Evolutionary conservation across 495 filamentous ascomycete species (phyloP), one percentile per base, ranked within the genome.

Genomic region (Darksidea phi): DNA sequence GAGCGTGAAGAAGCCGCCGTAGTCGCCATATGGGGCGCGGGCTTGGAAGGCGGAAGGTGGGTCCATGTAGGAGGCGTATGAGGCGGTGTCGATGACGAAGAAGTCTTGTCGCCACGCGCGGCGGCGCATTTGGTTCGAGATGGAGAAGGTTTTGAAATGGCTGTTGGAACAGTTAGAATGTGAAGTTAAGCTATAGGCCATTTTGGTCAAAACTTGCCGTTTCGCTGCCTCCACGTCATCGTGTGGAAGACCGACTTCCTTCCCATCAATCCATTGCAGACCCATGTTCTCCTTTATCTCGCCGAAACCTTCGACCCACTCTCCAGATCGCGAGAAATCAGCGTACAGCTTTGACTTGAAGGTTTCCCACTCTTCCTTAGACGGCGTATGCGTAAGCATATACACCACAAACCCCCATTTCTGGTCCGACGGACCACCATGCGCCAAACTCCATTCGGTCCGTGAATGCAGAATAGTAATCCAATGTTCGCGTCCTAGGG

Each of bases 401-500:
- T 61, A 61, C n/a, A 38, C 51, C 28, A 61, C 58, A 32, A 61
- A 61, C 2, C 58, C 58, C 58, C 50, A 61, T 2, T 6, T 54
- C 20, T 54, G 58, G 11, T 28, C 13, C 23, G 18, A 6, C 10
- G 49, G 49, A 1, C 48, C 50, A 15, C 48, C 58, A 23, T 23
- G 6, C 2, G 51, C 18, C 11, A 47, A n/a, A 37, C 17, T 28
- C 23, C 48, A 42, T 1, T 47, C 24, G 20, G 45, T 58, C 7
- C 46, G 17, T 10, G 24, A 36, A 20, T 51, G 37, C n/a, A 61
- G 15, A 24, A 54, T 47, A 3, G 58, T 34, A 11, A 61, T 61
- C 58, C 58, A 61, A 38, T 54, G 58, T 25, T 53, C 58, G 15
- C 50, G 47, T 5, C 58, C 50, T 13, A 54, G 25, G n/a, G 13